Evolutionary conservation across 2,329 filamentous ascomycete species (phyloP).

Genomic region (Aureobasidium lini): DNA sequence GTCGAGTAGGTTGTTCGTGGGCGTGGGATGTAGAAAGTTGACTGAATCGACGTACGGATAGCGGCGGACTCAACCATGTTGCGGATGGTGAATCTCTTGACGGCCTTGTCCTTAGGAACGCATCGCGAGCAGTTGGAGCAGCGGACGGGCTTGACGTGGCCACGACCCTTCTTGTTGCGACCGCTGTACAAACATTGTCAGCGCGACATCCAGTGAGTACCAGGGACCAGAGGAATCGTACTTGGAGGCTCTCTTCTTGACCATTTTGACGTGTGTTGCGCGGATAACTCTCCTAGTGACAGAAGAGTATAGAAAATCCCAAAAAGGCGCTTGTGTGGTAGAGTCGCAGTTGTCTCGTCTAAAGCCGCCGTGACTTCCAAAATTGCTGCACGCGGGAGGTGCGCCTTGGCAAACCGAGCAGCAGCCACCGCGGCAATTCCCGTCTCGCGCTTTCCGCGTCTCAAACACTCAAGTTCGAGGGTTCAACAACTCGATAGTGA

Average conservation of each 20-base stretch:
- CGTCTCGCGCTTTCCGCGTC: no score
- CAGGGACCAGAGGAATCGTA: conserved; percentile 37
- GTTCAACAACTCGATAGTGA: no score
- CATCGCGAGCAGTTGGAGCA: conserved; percentile 76
- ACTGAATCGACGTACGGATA: conserved; percentile 70
- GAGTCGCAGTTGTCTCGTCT: background rate
- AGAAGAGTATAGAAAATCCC: background rate
- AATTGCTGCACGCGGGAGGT: no score
- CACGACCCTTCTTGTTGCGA: conserved; percentile 99
- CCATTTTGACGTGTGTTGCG: conserved; percentile 46
- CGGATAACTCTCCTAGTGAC: background rate
- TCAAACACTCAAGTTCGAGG: no score
- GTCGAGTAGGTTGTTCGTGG: background rate
- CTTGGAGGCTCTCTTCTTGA: conserved; percentile 71
- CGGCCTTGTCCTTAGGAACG: conserved; percentile 99
- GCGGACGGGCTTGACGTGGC: conserved; percentile 99
- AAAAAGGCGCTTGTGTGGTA: conserved; percentile 1
- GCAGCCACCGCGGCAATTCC: no score
- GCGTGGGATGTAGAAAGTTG: background rate
- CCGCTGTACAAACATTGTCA: conserved; percentile 53
- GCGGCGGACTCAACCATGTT: conserved; percentile 99
- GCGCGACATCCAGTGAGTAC: conserved; percentile 5
- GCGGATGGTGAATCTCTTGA: conserved; percentile 99
- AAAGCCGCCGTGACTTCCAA: no score
- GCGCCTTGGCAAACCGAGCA: no score